A percentile compares a stretch with the other conserved stretches of the same genome.
Conservation (phyloP, 352 stramenopile species). For the Pythium sp. region DNA sequence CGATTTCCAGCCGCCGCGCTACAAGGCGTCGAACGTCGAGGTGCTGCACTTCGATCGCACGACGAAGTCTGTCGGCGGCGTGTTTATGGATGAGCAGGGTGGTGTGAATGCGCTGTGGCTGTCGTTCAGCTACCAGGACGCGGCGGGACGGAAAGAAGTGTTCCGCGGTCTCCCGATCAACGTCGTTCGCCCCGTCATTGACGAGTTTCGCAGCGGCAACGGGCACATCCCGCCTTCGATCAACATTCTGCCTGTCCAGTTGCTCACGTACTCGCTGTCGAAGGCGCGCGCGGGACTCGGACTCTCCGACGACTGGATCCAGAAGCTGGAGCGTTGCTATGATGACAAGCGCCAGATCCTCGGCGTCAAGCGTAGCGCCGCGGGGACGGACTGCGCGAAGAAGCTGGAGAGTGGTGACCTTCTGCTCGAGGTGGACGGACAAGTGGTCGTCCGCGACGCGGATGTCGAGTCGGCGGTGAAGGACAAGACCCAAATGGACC, state of each 20-base stretch:
- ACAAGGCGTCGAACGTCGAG: slow-evolving; percentile 84
- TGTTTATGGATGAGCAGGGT: slow-evolving; percentile 78
- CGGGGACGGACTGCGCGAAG: slow-evolving; percentile 56
- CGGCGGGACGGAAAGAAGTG: slow-evolving; percentile 71
- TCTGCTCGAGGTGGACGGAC: slow-evolving; percentile 77
- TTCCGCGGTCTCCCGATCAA: slow-evolving; percentile 74
- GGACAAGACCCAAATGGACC: slow-evolving; percentile 47
- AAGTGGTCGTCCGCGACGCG: slow-evolving; percentile 71
- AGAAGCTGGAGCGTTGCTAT: slow-evolving; percentile 73
- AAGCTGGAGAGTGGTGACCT: slow-evolving; percentile 83
- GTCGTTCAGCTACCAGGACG: slow-evolving; percentile 87
- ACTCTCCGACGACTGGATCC: slow-evolving; percentile 82
- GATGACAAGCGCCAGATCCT: slow-evolving; percentile 88
- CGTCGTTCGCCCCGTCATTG: slow-evolving; percentile 67
- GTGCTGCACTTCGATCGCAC: slow-evolving; percentile 88
- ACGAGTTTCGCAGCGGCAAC: slow-evolving; percentile 35
- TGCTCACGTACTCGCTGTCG: slow-evolving; percentile 84
- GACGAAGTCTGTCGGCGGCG: slow-evolving; percentile 81
- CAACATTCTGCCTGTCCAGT: slow-evolving; percentile 65
- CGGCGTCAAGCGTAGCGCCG: slow-evolving; percentile 74
- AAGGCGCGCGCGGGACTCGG: slow-evolving; percentile 85
- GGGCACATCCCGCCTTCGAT: slow-evolving; percentile 46
- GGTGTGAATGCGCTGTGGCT: slow-evolving; percentile 79
- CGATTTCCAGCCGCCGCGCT: slow-evolving; percentile 83
- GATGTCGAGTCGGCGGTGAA: slow-evolving; percentile 69